phyloP scores from a whole-genome alignment of 306 rosid genomes.

The Fagus sylvatica region DNA sequence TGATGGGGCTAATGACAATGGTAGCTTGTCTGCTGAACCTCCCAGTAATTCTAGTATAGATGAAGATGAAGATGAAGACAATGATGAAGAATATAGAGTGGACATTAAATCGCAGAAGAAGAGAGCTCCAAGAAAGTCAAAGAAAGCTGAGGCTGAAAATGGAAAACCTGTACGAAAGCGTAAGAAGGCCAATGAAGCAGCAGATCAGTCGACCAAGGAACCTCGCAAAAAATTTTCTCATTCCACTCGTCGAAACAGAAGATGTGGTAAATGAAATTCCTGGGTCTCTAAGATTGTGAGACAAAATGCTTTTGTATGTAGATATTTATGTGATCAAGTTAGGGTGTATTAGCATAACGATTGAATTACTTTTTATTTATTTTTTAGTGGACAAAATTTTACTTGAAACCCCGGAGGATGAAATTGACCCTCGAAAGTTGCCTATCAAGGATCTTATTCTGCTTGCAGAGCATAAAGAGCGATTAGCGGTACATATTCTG shows the following conservation, averaged over 20 bases:
- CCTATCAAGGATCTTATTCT: conserved; percentile 68
- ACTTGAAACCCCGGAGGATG: conserved; percentile 76
- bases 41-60: conserved; percentile 25
- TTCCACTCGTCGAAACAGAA: conserved; percentile 70
- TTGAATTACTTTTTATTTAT: conserved; percentile 30
- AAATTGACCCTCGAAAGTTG: conserved; percentile 56
- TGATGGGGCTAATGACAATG: conserved; percentile 30
- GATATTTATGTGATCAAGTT: neutral
- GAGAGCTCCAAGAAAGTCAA: conserved; percentile 39
- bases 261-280: conserved; percentile 51
- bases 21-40: conserved; percentile 42
- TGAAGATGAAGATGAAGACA: conserved; percentile 40
- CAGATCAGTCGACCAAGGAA: conserved; percentile 30
- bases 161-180: conserved; percentile 52
- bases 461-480: conserved; percentile 69
- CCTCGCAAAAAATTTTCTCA: conserved; percentile 72
- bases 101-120: conserved; percentile 41
- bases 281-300: neutral
- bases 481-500: conserved; percentile 52
- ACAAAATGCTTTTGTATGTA: neutral
- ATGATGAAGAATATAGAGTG: conserved; percentile 39
- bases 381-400: conserved; percentile 69
- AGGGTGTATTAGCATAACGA: conserved; percentile 3
- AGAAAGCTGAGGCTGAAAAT: conserved; percentile 52
- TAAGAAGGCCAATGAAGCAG: conserved; percentile 43